Evolutionary conservation across 2,329 filamentous ascomycete genomes (phyloP).

Genomic region (Coleophoma cylindrospora): DNA sequence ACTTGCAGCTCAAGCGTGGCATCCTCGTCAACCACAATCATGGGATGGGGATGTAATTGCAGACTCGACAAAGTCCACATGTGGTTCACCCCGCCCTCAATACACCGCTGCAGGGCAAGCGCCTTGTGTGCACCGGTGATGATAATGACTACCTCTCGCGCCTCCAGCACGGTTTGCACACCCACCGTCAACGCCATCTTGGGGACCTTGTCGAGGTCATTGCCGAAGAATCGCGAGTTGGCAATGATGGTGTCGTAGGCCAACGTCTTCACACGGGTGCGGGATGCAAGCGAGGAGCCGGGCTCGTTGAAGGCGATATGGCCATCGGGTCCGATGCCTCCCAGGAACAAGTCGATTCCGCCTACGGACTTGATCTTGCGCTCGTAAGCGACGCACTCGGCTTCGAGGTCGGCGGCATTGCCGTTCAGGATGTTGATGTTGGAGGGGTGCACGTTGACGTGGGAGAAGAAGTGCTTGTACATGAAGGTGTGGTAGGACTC

Average conservation of each 20-base stretch:
- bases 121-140: slow-evolving; percentile 80
- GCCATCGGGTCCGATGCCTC: slow-evolving; percentile 79
- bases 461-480: slow-evolving; percentile 89
- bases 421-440: slow-evolving; percentile 85
- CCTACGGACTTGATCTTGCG: slow-evolving; percentile 68
- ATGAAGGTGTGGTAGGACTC: slow-evolving; percentile 90
- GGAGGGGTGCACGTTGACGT: slow-evolving; percentile 72
- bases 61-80: slow-evolving; percentile 86
- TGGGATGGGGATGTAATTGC: slow-evolving; percentile 74
- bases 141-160: slow-evolving; percentile 76
- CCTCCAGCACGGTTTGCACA: slow-evolving; percentile 77
- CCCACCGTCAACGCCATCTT: slow-evolving; percentile 81
- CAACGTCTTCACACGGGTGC: slow-evolving; percentile 80
- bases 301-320: slow-evolving; percentile 92
- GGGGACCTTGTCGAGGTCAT: slow-evolving; percentile 69
- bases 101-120: slow-evolving; percentile 70
- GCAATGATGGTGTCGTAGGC: slow-evolving; percentile 83
- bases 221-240: slow-evolving; percentile 79
- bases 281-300: slow-evolving; percentile 70
- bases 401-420: slow-evolving; percentile 69
- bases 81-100: slow-evolving; percentile 80
- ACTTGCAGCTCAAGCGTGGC: slow-evolving; percentile 68
- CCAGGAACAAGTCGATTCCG: slow-evolving; percentile 81
- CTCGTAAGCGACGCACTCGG: slow-evolving; percentile 77
- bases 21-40: slow-evolving; percentile 82